A percentile compares a stretch with the other conserved stretches of the same genome.
These are phyloP conservation scores for Auriscalpium orientale DNA, from an alignment of 768 basidiomycete species.

Conservation along the genomic window DNA sequence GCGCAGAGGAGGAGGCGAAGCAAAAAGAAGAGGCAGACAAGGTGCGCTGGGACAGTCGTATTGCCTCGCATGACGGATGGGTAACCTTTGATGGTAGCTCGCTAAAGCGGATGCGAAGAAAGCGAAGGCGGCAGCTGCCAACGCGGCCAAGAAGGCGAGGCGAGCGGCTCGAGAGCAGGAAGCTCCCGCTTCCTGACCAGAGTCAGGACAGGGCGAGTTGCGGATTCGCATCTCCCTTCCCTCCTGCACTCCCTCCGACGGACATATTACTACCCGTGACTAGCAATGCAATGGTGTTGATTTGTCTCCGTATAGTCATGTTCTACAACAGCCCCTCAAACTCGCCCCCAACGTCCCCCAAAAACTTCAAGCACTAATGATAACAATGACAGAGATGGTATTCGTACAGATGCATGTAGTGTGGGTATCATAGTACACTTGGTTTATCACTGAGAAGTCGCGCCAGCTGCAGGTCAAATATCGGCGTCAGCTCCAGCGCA, in stretches of 20 bases:
- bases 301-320: background rate
- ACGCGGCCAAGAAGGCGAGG: conserved; percentile 86
- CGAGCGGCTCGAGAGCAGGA: conserved; percentile 51
- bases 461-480: conserved; percentile 6
- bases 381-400: conserved; percentile 13
- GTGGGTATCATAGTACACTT: conserved; percentile 17
- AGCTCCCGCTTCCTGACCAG: conserved; percentile 14
- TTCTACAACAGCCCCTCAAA: background rate
- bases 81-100: conserved; percentile 22
- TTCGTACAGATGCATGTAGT: conserved; percentile 18
- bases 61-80: background rate
- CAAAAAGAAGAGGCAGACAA: conserved; percentile 83
- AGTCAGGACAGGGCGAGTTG: too few species aligned
- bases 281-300: background rate
- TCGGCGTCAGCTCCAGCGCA: background rate
- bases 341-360: background rate
- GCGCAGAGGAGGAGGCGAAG: conserved; percentile 63
- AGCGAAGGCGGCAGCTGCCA: conserved; percentile 78
- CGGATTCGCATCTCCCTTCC: too few species aligned
- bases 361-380: conserved; percentile 4
- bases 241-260: too few species aligned
- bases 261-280: too few species aligned
- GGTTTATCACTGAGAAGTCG: conserved; percentile 9
- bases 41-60: conserved; percentile 31
- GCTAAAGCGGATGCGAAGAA: conserved; percentile 76